A percentile compares a stretch with the other conserved stretches of the same genome.
Conservation (phyloP, 495 filamentous ascomycete genomes). For the Hypoxylon crocopeplum region DNA sequence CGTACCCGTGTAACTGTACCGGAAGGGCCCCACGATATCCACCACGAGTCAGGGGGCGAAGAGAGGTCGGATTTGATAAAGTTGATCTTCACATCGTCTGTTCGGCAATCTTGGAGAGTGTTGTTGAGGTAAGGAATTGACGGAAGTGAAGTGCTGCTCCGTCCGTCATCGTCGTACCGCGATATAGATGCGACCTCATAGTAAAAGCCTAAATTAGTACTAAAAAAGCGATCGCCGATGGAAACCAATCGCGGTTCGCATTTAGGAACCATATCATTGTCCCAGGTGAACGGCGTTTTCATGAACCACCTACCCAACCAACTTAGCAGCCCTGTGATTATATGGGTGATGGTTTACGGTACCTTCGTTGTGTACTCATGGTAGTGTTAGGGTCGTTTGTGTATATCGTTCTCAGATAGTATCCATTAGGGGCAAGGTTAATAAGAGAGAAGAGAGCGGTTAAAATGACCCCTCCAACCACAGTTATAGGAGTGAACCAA, state of each 20-base stretch:
- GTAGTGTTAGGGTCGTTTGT: conserved; percentile 11
- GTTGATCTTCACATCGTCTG: conserved; percentile 1
- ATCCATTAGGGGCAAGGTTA: conserved; percentile 6
- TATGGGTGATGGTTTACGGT: not conserved
- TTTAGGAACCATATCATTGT: not conserved
- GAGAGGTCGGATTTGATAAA: conserved; percentile 4
- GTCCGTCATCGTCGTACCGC: not conserved
- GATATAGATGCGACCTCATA: conserved; percentile 9
- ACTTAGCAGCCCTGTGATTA: not conserved
- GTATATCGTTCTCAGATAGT: conserved; percentile 5
- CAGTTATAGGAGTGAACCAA: conserved; percentile 8
- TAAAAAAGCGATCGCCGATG: conserved; percentile 4
- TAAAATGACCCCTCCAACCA: not conserved
- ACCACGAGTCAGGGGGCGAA: conserved; percentile 1
- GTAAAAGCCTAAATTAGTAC: conserved; percentile 2
- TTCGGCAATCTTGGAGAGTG: conserved; percentile 4
- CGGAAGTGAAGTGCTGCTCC: not conserved
- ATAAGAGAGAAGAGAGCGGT: conserved; percentile 2
- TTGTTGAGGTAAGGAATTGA: conserved; percentile 9
- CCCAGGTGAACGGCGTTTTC: conserved; percentile 3
- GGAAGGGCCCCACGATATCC: conserved; percentile 13
- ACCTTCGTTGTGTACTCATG: not conserved
- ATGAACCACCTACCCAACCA: conserved; percentile 1
- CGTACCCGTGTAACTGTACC: not conserved
- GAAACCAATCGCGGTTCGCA: conserved; percentile 3